phyloP scores from a whole-genome alignment of 2,329 filamentous ascomycete species.

The Pseudogymnoascus sp. region DNA sequence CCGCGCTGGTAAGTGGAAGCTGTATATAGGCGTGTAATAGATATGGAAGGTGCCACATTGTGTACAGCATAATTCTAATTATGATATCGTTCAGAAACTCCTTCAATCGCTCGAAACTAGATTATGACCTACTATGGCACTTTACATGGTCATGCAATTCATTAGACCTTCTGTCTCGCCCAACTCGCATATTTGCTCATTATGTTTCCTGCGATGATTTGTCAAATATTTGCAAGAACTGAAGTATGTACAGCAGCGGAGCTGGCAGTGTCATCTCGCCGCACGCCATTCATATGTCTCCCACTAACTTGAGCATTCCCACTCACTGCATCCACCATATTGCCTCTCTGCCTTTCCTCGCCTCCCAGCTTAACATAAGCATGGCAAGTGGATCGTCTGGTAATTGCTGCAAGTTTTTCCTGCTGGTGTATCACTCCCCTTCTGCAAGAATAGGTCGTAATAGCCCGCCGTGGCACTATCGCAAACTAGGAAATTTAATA shows the following conservation, averaged over 20 bases:
- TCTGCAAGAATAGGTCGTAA: slow-evolving; percentile 46
- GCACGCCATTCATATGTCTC: neutral
- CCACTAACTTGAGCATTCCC: neutral
- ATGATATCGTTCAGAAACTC: neutral
- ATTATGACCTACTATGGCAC: neutral
- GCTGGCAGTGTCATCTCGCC: neutral
- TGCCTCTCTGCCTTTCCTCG: neutral
- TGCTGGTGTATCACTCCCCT: slow-evolving; percentile 40
- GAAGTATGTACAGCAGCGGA: slow-evolving; percentile 1
- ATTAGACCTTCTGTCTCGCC: too few relatives aligned
- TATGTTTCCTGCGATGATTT: neutral
- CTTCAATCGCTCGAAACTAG: neutral
- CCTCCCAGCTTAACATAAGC: neutral
- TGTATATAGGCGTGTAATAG: neutral
- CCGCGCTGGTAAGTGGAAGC: neutral
- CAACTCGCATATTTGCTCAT: neutral
- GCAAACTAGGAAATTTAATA: slow-evolving; percentile 46
- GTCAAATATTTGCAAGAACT: neutral
- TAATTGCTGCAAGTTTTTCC: slow-evolving; percentile 45
- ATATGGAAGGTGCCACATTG: neutral
- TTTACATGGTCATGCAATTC: neutral
- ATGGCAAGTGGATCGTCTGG: slow-evolving; percentile 43
- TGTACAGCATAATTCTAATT: neutral
- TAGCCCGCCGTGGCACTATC: slow-evolving; percentile 32
- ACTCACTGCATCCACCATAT: neutral